Conservation (phyloP, 352 stramenopile genomes). For the Elongisporangium undulatum region DNA sequence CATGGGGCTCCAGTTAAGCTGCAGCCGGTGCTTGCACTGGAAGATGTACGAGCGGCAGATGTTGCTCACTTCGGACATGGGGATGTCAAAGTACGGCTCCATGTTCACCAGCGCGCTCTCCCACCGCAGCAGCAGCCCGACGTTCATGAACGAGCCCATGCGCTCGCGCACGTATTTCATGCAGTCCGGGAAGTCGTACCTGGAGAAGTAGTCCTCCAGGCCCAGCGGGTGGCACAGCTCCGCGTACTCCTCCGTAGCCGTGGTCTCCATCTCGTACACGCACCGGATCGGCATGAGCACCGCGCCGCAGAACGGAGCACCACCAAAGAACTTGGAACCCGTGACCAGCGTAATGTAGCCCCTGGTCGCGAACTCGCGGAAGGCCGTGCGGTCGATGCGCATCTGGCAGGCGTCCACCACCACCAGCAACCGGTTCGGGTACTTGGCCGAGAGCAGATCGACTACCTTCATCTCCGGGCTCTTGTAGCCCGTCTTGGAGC, state of each 20-base stretch:
- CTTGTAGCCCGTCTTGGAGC: constrained; percentile 81
- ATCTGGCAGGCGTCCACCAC: constrained; percentile 88
- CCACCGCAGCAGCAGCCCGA: constrained; percentile 75
- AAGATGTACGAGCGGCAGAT: constrained; percentile 64
- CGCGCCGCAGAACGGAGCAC: constrained; percentile 80
- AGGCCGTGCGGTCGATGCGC: constrained; percentile 53
- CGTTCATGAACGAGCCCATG: constrained; percentile 64
- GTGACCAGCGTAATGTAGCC: constrained; percentile 80
- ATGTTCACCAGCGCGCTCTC: constrained; percentile 76
- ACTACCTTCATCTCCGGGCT: constrained; percentile 70
- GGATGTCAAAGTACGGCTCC: constrained; percentile 70
- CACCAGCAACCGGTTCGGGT: constrained; percentile 70
- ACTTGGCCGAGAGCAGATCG: constrained; percentile 40
- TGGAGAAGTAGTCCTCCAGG: constrained; percentile 82
- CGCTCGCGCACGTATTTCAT: constrained; percentile 63
- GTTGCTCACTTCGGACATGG: constrained; percentile 27
- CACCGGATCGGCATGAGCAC: constrained; percentile 76
- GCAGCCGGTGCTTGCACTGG: constrained; percentile 41
- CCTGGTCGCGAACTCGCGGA: constrained; percentile 55
- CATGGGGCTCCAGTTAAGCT: constrained; percentile 33
- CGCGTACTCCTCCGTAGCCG: constrained; percentile 43
- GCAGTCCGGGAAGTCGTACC: constrained; percentile 59
- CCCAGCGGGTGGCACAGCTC: constrained; percentile 65
- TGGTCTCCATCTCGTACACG: constrained; percentile 77
- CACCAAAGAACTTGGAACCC: constrained; percentile 87